phyloP scores from a whole-genome alignment of 1,284 basidiomycete genomes.

The Termitomyces sp. region DNA sequence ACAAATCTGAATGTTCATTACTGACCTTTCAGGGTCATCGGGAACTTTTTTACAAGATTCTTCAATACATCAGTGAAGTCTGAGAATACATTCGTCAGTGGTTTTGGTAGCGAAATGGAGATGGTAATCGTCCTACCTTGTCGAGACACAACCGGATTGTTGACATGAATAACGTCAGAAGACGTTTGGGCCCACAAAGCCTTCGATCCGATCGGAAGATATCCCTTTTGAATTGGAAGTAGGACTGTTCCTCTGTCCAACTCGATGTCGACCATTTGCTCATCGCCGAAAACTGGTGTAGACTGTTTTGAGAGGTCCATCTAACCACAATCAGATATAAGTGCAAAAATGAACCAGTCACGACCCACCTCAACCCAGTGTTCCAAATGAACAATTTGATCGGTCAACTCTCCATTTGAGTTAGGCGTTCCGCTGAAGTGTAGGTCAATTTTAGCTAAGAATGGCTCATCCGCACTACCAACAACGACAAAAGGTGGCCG shows the following conservation, averaged over 20 bases:
- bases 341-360: background rate
- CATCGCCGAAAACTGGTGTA: constrained; percentile 54
- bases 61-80: constrained; percentile 39
- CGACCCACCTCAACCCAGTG: constrained; percentile 71
- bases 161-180: background rate
- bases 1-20: background rate
- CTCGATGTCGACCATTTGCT: constrained; percentile 69
- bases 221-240: constrained; percentile 33
- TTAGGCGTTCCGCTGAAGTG: constrained; percentile 34
- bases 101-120: background rate
- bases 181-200: constrained; percentile 26
- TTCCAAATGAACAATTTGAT: constrained; percentile 43
- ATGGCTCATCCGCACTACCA: constrained; percentile 53
- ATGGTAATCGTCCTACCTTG: constrained; percentile 2
- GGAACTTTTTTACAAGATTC: constrained; percentile 46
- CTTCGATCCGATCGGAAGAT: constrained; percentile 27
- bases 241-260: constrained; percentile 59
- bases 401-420: constrained; percentile 10
- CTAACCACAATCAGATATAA: constrained; percentile 30
- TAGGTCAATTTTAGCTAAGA: constrained; percentile 59
- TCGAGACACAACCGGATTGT: background rate
- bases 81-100: constrained; percentile 15
- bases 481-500: constrained; percentile 56
- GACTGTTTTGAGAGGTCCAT: constrained; percentile 51
- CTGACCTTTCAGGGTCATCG: constrained; percentile 58